Percentiles rank a stretch among this genome's conserved stretches.
These are phyloP conservation scores for Tylopilus cervinicoccineus DNA, from an alignment of 768 basidiomycete species.

Conservation along the genomic window DNA sequence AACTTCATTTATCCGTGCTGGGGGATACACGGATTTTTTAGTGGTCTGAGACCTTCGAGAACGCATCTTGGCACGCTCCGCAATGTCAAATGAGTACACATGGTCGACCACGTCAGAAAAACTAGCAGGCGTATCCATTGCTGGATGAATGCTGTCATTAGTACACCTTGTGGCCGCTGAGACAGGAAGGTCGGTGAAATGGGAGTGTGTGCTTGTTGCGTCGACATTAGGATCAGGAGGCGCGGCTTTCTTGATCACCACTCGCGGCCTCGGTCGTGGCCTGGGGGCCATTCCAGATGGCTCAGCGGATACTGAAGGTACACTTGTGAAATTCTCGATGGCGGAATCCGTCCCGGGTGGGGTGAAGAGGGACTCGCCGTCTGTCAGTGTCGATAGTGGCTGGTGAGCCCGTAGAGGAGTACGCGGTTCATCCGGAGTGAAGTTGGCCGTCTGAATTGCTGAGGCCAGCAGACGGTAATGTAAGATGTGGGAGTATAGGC, in stretches of 20 bases:
- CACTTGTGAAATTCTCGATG: constrained; percentile 16
- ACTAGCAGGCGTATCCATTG: constrained; percentile 7
- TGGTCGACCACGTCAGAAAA: constrained; percentile 15
- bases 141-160: constrained; percentile 21
- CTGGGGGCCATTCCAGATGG: constrained; percentile 1
- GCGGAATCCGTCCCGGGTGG: constrained; percentile 13
- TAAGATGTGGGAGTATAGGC: not conserved
- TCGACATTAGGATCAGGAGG: not conserved
- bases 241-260: constrained; percentile 19
- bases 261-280: constrained; percentile 33
- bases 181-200: constrained; percentile 18
- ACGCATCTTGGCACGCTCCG: constrained; percentile 58
- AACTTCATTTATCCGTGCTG: constrained; percentile 27
- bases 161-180: constrained; percentile 6
- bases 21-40: constrained; percentile 10
- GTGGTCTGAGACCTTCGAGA: constrained; percentile 32
- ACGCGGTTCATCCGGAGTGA: constrained; percentile 11
- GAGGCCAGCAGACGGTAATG: constrained; percentile 7
- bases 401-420: constrained; percentile 13
- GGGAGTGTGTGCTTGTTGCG: constrained; percentile 14
- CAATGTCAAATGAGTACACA: constrained; percentile 37
- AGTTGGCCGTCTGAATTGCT: constrained; percentile 17
- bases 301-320: constrained; percentile 2
- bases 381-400: constrained; percentile 2
- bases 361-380: constrained; percentile 27